Evolutionary conservation across 257 asterid genomes (phyloP).

Genomic region (Rauvolfia tetraphylla): DNA sequence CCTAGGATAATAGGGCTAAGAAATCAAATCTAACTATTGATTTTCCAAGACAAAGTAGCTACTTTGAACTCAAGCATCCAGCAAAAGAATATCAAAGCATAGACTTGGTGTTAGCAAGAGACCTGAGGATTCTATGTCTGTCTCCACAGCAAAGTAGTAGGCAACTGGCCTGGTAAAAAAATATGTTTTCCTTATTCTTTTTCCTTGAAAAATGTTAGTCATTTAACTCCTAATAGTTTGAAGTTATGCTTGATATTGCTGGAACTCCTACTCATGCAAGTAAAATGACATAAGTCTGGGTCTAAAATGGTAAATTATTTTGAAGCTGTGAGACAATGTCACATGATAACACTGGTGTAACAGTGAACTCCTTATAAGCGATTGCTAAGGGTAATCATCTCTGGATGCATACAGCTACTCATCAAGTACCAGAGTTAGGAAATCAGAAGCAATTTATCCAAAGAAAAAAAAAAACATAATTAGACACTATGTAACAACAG

Average conservation of each 20-base stretch:
- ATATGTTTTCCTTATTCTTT: neutral
- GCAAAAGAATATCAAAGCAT: neutral
- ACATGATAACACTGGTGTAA: neutral
- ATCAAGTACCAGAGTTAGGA: neutral
- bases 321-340: neutral
- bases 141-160: neutral
- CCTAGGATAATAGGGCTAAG: neutral
- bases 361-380: neutral
- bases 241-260: neutral
- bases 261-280: neutral
- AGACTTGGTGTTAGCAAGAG: neutral
- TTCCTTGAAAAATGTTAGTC: neutral
- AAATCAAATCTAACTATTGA: neutral
- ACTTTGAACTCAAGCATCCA: neutral
- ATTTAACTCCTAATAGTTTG: neutral
- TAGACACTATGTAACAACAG: constrained; percentile 1
- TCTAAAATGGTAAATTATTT: neutral
- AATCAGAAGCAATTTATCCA: neutral
- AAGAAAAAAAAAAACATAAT: neutral
- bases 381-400: neutral
- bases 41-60: neutral
- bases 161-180: neutral
- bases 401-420: neutral
- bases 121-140: neutral
- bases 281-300: neutral